Conservation (phyloP, 345 rosid species). For the Aquilaria yunnanensis region DNA sequence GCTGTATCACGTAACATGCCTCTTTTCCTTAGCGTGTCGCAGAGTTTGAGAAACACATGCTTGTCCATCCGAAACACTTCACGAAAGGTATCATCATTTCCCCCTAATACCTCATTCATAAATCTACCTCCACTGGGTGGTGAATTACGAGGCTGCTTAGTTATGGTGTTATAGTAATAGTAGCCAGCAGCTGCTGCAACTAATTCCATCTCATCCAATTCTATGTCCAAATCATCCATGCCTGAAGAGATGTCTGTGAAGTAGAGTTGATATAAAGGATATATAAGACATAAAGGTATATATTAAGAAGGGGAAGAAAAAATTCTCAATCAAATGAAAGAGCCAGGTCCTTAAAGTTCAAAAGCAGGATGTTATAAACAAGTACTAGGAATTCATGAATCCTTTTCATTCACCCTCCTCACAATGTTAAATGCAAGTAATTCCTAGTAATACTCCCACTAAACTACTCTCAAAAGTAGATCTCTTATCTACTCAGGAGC, state of each 20-base stretch:
- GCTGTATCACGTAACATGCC: conserved; percentile 58
- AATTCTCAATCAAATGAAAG: too few species aligned
- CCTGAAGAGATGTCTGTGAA: conserved; percentile 42
- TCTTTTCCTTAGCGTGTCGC: conserved; percentile 45
- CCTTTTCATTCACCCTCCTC: too few species aligned
- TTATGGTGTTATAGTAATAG: conserved; percentile 39
- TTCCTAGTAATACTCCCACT: too few species aligned
- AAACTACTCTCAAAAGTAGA: too few species aligned
- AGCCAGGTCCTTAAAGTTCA: too few species aligned
- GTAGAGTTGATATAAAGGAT: conserved; percentile 20
- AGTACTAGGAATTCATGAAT: too few species aligned
- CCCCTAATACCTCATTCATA: conserved; percentile 47
- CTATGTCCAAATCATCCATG: conserved; percentile 54
- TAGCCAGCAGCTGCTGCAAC: conserved; percentile 79
- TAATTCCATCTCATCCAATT: conserved; percentile 81
- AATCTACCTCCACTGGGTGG: conserved; percentile 37
- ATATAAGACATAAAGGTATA: conserved; percentile 2
- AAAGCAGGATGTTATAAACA: too few species aligned
- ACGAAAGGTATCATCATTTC: conserved; percentile 44
- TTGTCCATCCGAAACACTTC: conserved; percentile 80
- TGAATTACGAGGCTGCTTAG: conserved; percentile 33
- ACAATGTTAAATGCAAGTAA: too few species aligned
- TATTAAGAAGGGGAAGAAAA: too few species aligned
- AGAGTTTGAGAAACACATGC: conserved; percentile 56
- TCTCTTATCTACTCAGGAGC: too few species aligned